Evolutionary conservation across 73 alveolate species (phyloP), one percentile per base, ranked within the genome.

Genomic region (Blepharisma japonicum): DNA sequence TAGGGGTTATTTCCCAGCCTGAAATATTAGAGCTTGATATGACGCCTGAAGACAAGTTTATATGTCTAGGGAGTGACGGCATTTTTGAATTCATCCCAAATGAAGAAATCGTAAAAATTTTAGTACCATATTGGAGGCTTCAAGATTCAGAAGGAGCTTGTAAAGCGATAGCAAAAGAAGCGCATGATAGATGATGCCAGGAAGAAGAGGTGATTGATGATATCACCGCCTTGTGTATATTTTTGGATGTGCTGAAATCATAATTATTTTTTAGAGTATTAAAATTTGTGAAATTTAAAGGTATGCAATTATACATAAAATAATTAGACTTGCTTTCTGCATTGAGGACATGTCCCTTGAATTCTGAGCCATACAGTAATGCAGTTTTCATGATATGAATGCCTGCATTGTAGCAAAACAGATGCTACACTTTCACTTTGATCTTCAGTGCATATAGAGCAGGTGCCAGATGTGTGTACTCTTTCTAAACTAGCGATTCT

Each of bases 1-100:
- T 88, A 7, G 99, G 99, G 11, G 99, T 94, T 8, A 91, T 89
- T 55, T 83, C 87, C 78, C 90, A 86, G 50, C 96, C 97, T 7
- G 66, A 39, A 18, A 70, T 47, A 9, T n/a, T 70, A 18, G 23
- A 49, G 7, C 51, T 50, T 18, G 47, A 45, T 49, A 6, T 89
- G 78, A 82, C 84, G 4, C 81, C 81, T 8, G 79, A 86, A 21
- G 96, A 89, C 71, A 86, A 85, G 66, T 47, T 86, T 23, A 70
- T 89, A 6, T 54, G 86, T 6, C 20, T 89, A 2, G 96, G 89
- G 14, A 66, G 87, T 20, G 98, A 93, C 81, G 98, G 98, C 11
- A 86, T 90, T 7, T 93, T 94, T 94, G 98, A 93, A 77, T 92
- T 87, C 81, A 77, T 92, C 27, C 74, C 87, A 7, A 92, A 92